Evolutionary conservation across 2,329 filamentous ascomycete species (phyloP), one percentile per base, ranked within the genome.

Genomic region (Colletotrichum abscissum): DNA sequence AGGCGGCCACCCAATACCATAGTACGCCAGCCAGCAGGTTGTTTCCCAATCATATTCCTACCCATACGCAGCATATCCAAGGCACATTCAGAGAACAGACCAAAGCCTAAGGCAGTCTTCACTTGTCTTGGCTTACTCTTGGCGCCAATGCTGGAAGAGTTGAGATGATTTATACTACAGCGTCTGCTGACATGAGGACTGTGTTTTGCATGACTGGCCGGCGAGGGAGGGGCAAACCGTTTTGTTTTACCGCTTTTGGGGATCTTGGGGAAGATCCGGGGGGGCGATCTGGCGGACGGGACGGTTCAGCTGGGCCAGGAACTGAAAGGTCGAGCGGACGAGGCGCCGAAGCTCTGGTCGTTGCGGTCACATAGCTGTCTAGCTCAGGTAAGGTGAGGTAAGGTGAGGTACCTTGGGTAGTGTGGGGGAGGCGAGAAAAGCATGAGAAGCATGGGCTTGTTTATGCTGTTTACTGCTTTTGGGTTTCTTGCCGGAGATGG

Each of bases 91-190:
- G 26, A 22, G 28, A 35, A 19, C 42, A 24, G 19, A 35, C 46
- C 30, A 54, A 26, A 22, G 28, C 24, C 24, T 16, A 49, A 49
- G 42, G 42, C 19, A 22, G 7, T 49, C 42, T 22, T n/a, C 26
- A 55, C n/a, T 14, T 54, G 30, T 24, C 49, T 63, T 54, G 62
- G 28, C 12, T 35, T 14, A 24, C 26, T 63, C 62, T 63, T 54
- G 62, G 62, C 62, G 62, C 30, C 46, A 35, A 35, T 55, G n/a
- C 24, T 9, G 62, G 5, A 7, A 35, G 9, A 33, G 28, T 63
- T 63, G 62, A 38, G 62, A 63, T 22, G 62, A 54, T 63, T 22
- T 63, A 49, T 49, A 49, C 42, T 49, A 49, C 42, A 55, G 22
- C 24, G 62, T 26, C 46, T 19, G 30, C 22, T 55, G 30, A 26